These are phyloP conservation scores for Plantago lanceolata DNA, from an alignment of 305 asterid genomes.

Conservation along the genomic window DNA sequence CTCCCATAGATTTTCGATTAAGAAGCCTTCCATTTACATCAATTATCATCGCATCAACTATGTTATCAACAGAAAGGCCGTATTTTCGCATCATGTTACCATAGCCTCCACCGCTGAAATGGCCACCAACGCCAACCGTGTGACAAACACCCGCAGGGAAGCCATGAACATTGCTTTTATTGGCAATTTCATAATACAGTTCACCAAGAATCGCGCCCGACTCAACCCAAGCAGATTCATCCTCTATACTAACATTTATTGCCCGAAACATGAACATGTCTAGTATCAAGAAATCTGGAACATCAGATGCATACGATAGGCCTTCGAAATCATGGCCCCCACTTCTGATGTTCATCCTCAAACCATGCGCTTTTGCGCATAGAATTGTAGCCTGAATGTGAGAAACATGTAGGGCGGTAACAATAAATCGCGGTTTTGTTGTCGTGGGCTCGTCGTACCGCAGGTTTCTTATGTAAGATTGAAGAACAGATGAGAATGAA, in stretches of 20 bases:
- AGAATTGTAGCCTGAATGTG: slow-evolving; percentile 46
- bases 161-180: slow-evolving; percentile 28
- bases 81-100: slow-evolving; percentile 35
- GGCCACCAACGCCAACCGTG: slow-evolving; percentile 40
- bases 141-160: slow-evolving; percentile 39
- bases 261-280: slow-evolving; percentile 54
- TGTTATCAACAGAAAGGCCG: slow-evolving; percentile 30
- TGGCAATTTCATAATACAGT: slow-evolving; percentile 30
- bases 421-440: slow-evolving; percentile 37
- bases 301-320: slow-evolving; percentile 40
- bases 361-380: slow-evolving; percentile 35
- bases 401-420: slow-evolving; percentile 36
- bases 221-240: slow-evolving; percentile 52
- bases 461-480: slow-evolving; percentile 47
- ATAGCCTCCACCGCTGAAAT: slow-evolving; percentile 41
- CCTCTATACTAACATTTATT: slow-evolving; percentile 34
- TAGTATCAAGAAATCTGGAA: slow-evolving; percentile 32
- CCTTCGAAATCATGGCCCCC: slow-evolving; percentile 68
- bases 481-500: slow-evolving; percentile 32
- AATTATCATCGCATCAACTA: slow-evolving; percentile 34
- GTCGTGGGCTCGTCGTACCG: slow-evolving; percentile 46
- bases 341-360: slow-evolving; percentile 51
- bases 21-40: slow-evolving; percentile 31
- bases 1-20: slow-evolving; percentile 29
- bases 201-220: slow-evolving; percentile 55